Evolutionary conservation across 192 early-diverging fungal species (phyloP).

Genomic region (Phlyctochytrium planicorne): DNA sequence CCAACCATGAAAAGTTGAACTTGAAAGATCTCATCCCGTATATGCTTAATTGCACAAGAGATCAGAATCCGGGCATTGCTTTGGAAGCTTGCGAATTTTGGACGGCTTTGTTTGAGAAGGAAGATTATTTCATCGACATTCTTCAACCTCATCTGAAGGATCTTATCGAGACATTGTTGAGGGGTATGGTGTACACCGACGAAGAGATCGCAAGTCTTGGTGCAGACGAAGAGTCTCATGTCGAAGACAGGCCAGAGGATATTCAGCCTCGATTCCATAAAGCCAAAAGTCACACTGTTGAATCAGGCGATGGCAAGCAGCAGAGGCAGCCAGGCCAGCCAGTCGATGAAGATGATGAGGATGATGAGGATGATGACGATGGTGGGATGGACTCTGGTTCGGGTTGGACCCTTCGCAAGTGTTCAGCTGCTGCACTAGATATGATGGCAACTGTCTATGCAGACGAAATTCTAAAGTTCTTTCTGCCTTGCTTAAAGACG

Average conservation of each 20-base stretch:
- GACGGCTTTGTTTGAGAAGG: conserved; percentile 94
- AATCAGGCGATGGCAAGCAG: conserved; percentile 36
- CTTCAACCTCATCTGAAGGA: conserved; percentile 45
- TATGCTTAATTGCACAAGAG: conserved; percentile 91
- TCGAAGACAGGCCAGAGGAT: conserved; percentile 87
- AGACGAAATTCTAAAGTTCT: conserved; percentile 75
- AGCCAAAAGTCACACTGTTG: conserved; percentile 72
- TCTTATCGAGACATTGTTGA: conserved; percentile 47
- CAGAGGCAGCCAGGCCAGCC: conserved; percentile 42
- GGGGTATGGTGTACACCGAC: conserved; percentile 95
- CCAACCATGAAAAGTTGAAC: conserved; percentile 81
- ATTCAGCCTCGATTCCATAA: conserved; percentile 94
- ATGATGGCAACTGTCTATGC: conserved; percentile 87
- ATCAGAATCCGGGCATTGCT: conserved; percentile 79
- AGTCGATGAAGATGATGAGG: conserved; percentile 60
- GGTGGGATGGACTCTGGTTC: conserved; percentile 83
- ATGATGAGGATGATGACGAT: conserved; percentile 82
- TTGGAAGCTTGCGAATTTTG: conserved; percentile 99
- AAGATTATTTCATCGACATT: conserved; percentile 69
- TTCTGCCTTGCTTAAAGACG: conserved; percentile 83
- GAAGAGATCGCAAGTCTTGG: conserved; percentile 78
- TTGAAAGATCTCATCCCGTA: conserved; percentile 89
- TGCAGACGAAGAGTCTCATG: conserved; percentile 76
- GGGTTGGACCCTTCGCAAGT: conserved; percentile 99
- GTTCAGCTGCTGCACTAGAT: conserved; percentile 94